Percentiles rank a stretch among this genome's conserved stretches.
phyloP scores from a whole-genome alignment of 2,329 filamentous ascomycete genomes.

The Ophiosphaerella narmari region DNA sequence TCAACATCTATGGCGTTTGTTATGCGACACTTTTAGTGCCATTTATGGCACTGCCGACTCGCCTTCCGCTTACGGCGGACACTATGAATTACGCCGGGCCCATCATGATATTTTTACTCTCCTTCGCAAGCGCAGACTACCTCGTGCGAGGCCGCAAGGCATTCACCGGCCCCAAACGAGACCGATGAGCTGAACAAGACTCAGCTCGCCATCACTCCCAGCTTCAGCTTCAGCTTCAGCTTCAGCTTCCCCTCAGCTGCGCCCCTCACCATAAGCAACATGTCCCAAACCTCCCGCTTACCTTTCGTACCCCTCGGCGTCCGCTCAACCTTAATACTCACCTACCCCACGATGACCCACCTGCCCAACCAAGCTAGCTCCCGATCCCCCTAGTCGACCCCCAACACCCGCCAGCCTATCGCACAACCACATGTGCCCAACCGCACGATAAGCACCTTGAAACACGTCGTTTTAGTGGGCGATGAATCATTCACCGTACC shows the following conservation, averaged over 20 bases:
- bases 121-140: not conserved
- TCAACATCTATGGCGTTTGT: not conserved
- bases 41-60: not conserved
- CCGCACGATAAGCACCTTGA: slow-evolving; percentile 23
- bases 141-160: not conserved
- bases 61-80: not conserved
- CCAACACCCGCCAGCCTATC: slow-evolving; percentile 25
- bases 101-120: not conserved
- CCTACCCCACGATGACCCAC: slow-evolving; percentile 2
- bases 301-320: too few relatives aligned
- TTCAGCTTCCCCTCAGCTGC: too few relatives aligned
- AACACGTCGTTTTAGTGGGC: slow-evolving; percentile 16
- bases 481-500: slow-evolving; percentile 21
- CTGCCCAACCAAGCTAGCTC: slow-evolving; percentile 24
- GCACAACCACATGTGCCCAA: slow-evolving; percentile 25
- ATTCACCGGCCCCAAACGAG: not conserved
- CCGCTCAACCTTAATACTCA: too few relatives aligned
- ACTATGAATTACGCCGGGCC: not conserved
- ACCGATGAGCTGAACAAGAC: not conserved
- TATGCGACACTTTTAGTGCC: not conserved
- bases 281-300: too few relatives aligned
- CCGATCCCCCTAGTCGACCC: slow-evolving; percentile 23
- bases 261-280: too few relatives aligned
- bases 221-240: too few relatives aligned
- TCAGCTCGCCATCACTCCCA: too few relatives aligned